Percentiles rank a stretch among this genome's conserved stretches.
phyloP scores from a whole-genome alignment of 2,329 filamentous ascomycete genomes.

The Apiospora pterosperma region DNA sequence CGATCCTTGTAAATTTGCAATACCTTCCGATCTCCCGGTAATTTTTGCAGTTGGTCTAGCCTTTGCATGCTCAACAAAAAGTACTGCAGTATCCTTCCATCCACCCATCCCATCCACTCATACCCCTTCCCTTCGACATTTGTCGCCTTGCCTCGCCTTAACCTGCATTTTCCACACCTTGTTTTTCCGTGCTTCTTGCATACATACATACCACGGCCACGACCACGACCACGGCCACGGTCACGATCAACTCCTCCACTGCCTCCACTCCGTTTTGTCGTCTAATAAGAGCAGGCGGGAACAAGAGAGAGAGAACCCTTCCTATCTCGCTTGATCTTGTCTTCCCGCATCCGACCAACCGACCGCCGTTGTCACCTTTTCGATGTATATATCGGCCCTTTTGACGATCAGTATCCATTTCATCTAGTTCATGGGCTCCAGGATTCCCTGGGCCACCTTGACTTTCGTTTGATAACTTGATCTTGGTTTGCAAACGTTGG shows the following conservation, averaged over 20 bases:
- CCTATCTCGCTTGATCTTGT: not conserved
- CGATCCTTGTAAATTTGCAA: not conserved
- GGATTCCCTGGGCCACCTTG: not conserved
- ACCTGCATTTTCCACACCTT: not conserved
- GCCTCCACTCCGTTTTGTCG: not conserved
- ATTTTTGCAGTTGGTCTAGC: not conserved
- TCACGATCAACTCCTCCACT: not conserved
- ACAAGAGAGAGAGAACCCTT: not conserved
- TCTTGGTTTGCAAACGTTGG: not conserved
- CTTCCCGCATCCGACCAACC: not conserved
- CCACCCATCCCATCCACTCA: not conserved
- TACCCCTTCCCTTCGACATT: constrained; percentile 3
- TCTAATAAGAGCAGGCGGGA: not conserved
- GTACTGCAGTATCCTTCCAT: not conserved
- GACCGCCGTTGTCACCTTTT: not conserved
- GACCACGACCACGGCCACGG: not conserved
- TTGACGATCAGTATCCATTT: not conserved
- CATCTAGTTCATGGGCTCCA: not conserved
- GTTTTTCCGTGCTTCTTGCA: constrained; percentile 1
- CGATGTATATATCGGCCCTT: constrained; percentile 2
- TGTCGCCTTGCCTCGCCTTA: not conserved
- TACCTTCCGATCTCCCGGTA: constrained; percentile 3
- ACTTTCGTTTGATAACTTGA: not conserved
- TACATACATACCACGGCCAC: not conserved
- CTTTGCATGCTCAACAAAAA: not conserved